These are phyloP conservation scores for Brassica cretica DNA, from an alignment of 345 rosid genomes.

Conservation along the genomic window DNA sequence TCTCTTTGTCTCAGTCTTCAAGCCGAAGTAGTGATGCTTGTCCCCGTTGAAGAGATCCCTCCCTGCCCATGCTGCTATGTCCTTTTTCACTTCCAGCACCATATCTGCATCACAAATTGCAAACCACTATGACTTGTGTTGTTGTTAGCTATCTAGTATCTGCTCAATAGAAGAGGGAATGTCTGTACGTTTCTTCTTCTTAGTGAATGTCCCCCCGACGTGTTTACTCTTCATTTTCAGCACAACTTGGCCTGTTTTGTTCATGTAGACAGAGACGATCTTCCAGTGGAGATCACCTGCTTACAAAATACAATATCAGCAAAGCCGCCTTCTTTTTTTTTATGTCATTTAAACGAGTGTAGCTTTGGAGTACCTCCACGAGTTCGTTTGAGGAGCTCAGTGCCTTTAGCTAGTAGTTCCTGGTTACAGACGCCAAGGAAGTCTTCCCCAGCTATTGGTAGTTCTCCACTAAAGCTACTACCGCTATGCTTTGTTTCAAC, in stretches of 20 bases:
- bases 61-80: slow-evolving; percentile 90
- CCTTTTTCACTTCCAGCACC: slow-evolving; percentile 69
- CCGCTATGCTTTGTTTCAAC: slow-evolving; percentile 41
- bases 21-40: slow-evolving; percentile 73
- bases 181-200: slow-evolving; percentile 60
- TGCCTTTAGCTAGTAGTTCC: slow-evolving; percentile 79
- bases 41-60: slow-evolving; percentile 76
- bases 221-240: slow-evolving; percentile 91
- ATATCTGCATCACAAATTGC: slow-evolving; percentile 49
- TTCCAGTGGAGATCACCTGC: slow-evolving; percentile 98
- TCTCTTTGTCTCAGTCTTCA: slow-evolving; percentile 67
- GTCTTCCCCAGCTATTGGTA: slow-evolving; percentile 54
- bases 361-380: slow-evolving; percentile 59
- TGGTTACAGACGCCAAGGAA: slow-evolving; percentile 56
- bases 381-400: slow-evolving; percentile 89
- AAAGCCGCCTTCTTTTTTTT: neutral
- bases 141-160: neutral
- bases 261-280: slow-evolving; percentile 76
- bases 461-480: slow-evolving; percentile 55
- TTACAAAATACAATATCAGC: slow-evolving; percentile 7
- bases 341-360: neutral
- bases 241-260: slow-evolving; percentile 68
- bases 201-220: slow-evolving; percentile 77
- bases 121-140: neutral
- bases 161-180: neutral